Conservation (phyloP, 1,284 basidiomycete genomes). For the Athelia sp. region DNA sequence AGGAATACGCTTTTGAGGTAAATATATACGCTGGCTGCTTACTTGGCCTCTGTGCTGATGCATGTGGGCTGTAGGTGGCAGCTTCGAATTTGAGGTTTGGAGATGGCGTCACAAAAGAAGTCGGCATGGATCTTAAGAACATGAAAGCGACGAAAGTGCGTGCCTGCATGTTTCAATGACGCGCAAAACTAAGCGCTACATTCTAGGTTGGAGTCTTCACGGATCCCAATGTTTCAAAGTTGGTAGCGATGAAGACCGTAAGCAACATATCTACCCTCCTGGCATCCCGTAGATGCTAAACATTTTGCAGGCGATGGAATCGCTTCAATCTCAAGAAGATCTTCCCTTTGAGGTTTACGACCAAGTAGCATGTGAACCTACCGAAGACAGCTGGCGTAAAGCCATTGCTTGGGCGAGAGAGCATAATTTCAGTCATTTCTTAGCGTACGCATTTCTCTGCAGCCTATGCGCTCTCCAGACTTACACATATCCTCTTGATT, state of each 20-base stretch:
- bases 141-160: conserved; percentile 78
- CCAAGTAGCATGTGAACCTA: conserved; percentile 85
- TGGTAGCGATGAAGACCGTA: conserved; percentile 81
- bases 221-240: conserved; percentile 79
- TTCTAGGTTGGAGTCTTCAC: conserved; percentile 89
- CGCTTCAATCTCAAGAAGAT: conserved; percentile 67
- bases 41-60: conserved; percentile 8
- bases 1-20: conserved; percentile 96
- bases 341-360: conserved; percentile 86
- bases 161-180: conserved; percentile 5
- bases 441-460: conserved; percentile 61
- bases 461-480: conserved; percentile 3
- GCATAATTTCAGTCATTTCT: conserved; percentile 89
- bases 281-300: conserved; percentile 1
- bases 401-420: conserved; percentile 87
- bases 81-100: conserved; percentile 90
- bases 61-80: conserved; percentile 58
- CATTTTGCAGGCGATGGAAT: conserved; percentile 60
- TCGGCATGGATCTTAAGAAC: conserved; percentile 92
- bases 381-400: conserved; percentile 81
- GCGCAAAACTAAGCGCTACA: conserved; percentile 1
- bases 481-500: conserved; percentile 6
- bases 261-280: conserved; percentile 18
- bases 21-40: conserved; percentile 9
- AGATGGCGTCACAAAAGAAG: conserved; percentile 84